Evolutionary conservation across 768 basidiomycete genomes (phyloP).

Genomic region (Termitomyces sp.): DNA sequence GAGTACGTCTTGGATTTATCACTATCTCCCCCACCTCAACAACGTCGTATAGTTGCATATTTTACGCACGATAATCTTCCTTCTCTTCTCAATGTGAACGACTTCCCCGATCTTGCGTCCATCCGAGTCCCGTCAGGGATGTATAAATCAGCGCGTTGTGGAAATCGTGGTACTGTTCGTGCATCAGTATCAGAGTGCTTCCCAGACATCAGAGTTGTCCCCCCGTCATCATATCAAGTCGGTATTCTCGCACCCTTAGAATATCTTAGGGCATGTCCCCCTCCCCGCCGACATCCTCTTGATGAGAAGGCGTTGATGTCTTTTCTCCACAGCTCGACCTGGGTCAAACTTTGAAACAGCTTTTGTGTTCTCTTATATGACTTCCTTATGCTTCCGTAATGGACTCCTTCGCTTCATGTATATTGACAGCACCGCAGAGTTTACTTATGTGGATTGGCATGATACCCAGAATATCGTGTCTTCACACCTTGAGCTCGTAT

Average conservation of each 20-base stretch:
- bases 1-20: slow-evolving; percentile 37
- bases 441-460: neutral
- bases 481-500: neutral
- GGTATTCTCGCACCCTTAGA: slow-evolving; percentile 54
- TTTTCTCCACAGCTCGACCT: slow-evolving; percentile 27
- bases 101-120: slow-evolving; percentile 45
- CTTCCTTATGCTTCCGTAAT: neutral
- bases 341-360: slow-evolving; percentile 2
- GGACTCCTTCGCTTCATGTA: neutral
- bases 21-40: neutral
- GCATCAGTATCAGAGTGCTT: slow-evolving; percentile 1
- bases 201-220: neutral
- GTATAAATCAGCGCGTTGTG: slow-evolving; percentile 61
- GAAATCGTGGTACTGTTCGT: slow-evolving; percentile 21
- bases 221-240: neutral
- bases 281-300: slow-evolving; percentile 58
- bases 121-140: slow-evolving; percentile 52
- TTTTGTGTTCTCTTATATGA: neutral
- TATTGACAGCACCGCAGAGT: neutral
- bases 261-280: slow-evolving; percentile 55
- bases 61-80: slow-evolving; percentile 61
- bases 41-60: slow-evolving; percentile 55
- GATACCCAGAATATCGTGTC: neutral
- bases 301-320: slow-evolving; percentile 70
- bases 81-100: slow-evolving; percentile 51